These are phyloP conservation scores for Exophiala bonariae DNA, from an alignment of 2,329 filamentous ascomycete genomes.

Conservation along the genomic window DNA sequence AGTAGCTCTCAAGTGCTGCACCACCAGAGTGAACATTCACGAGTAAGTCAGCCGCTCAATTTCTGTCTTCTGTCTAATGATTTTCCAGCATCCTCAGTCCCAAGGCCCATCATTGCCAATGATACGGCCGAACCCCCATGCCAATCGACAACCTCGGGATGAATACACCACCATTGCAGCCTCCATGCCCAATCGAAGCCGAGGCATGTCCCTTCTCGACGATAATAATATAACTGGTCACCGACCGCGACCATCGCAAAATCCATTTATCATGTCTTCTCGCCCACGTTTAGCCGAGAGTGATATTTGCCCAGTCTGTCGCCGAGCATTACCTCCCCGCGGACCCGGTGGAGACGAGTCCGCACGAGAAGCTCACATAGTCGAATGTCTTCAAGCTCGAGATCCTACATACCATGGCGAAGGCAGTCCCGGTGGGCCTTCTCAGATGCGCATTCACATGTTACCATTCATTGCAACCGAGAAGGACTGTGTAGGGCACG, in stretches of 20 bases:
- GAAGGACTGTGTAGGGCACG: constrained; percentile 60
- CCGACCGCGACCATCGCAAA: constrained; percentile 12
- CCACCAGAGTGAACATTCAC: too few species aligned
- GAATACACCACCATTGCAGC: constrained; percentile 6
- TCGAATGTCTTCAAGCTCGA: constrained; percentile 37
- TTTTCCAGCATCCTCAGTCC: too few species aligned
- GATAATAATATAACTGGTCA: constrained; percentile 13
- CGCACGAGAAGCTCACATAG: constrained; percentile 46
- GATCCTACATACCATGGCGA: constrained; percentile 19
- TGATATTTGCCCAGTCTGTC: constrained; percentile 50
- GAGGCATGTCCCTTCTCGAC: constrained; percentile 9
- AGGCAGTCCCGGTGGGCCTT: constrained; percentile 23
- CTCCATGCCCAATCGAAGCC: constrained; percentile 10
- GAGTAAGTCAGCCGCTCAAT: too few species aligned
- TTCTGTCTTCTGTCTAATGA: too few species aligned
- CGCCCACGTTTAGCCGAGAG: constrained; percentile 38
- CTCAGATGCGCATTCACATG: constrained; percentile 37
- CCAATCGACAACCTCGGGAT: constrained; percentile 11
- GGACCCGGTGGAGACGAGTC: constrained; percentile 39
- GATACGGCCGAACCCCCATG: too few species aligned
- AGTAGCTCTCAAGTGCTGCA: too few species aligned
- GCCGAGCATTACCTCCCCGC: constrained; percentile 39
- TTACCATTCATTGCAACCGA: constrained; percentile 58
- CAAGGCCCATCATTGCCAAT: too few species aligned
- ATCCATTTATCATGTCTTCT: constrained; percentile 13